phyloP scores from a whole-genome alignment of 2,329 filamentous ascomycete species.

The Dothideomycetes sp. region DNA sequence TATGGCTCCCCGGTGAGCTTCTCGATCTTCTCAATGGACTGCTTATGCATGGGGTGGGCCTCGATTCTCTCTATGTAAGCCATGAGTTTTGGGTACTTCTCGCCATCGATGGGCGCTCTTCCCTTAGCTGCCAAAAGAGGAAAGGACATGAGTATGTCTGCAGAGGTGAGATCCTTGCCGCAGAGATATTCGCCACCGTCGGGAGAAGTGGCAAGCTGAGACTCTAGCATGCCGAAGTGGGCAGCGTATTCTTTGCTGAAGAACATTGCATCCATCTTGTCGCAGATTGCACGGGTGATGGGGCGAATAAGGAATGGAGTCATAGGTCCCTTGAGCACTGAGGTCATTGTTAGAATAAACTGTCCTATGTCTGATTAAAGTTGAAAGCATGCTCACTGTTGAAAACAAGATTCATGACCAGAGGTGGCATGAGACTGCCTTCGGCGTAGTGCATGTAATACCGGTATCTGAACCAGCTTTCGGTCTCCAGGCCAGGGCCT shows the following conservation, averaged over 20 bases:
- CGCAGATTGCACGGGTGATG: slow-evolving; percentile 45
- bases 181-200: slow-evolving; percentile 40
- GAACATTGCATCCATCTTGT: slow-evolving; percentile 33
- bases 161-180: slow-evolving; percentile 36
- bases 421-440: slow-evolving; percentile 65
- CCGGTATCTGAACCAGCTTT: slow-evolving; percentile 49
- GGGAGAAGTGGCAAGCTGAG: slow-evolving; percentile 35
- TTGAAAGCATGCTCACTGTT: slow-evolving; percentile 29
- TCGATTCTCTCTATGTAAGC: slow-evolving; percentile 36
- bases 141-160: slow-evolving; percentile 43
- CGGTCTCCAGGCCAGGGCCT: slow-evolving; percentile 42
- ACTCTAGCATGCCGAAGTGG: slow-evolving; percentile 41
- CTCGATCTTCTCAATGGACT: slow-evolving; percentile 38
- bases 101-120: slow-evolving; percentile 26
- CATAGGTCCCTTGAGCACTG: slow-evolving; percentile 10
- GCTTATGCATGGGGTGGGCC: slow-evolving; percentile 33
- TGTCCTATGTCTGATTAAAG: too few relatives aligned
- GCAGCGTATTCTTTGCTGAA: slow-evolving; percentile 35
- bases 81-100: slow-evolving; percentile 34
- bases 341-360: neutral
- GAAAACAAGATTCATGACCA: slow-evolving; percentile 55
- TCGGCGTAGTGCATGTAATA: slow-evolving; percentile 78
- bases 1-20: slow-evolving; percentile 25
- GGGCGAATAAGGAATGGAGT: slow-evolving; percentile 61
- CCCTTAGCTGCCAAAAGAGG: slow-evolving; percentile 34